Evolutionary conservation across 2,329 filamentous ascomycete species (phyloP).

Genomic region (Proliferodiscus dingleyae): DNA sequence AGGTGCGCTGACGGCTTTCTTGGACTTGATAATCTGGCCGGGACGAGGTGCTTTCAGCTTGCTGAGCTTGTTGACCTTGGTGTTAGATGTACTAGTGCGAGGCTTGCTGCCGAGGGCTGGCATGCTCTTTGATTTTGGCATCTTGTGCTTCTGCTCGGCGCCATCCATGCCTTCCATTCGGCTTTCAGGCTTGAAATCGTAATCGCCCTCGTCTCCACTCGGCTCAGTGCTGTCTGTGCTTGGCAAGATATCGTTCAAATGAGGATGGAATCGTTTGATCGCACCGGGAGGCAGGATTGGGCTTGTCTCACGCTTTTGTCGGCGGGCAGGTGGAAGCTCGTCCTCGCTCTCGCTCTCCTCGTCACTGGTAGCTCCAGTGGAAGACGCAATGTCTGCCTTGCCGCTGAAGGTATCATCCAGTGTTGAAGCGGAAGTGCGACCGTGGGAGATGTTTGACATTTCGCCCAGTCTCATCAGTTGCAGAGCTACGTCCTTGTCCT

Average conservation of each 20-base stretch:
- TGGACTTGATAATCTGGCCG: constrained; percentile 40
- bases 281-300: constrained; percentile 44
- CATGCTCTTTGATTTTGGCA: constrained; percentile 39
- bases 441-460: constrained; percentile 88
- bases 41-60: constrained; percentile 37
- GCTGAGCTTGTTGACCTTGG: constrained; percentile 41
- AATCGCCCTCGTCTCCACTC: constrained; percentile 58
- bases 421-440: constrained; percentile 87
- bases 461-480: constrained; percentile 95
- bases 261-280: constrained; percentile 42
- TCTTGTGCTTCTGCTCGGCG: constrained; percentile 29
- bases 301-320: constrained; percentile 51
- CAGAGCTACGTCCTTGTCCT: constrained; percentile 87
- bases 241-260: constrained; percentile 47
- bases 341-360: constrained; percentile 64
- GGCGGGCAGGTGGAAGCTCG: constrained; percentile 54
- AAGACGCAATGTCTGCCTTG: constrained; percentile 77
- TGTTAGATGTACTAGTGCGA: constrained; percentile 32
- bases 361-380: constrained; percentile 79
- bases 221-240: constrained; percentile 53
- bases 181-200: constrained; percentile 35
- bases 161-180: constrained; percentile 23
- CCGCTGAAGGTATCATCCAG: constrained; percentile 92
- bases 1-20: constrained; percentile 40
- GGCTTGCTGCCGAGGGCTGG: constrained; percentile 36